Evolutionary conservation across 2,329 filamentous ascomycete genomes (phyloP), one percentile per base, ranked within the genome.

Genomic region (Claviceps spartinae): DNA sequence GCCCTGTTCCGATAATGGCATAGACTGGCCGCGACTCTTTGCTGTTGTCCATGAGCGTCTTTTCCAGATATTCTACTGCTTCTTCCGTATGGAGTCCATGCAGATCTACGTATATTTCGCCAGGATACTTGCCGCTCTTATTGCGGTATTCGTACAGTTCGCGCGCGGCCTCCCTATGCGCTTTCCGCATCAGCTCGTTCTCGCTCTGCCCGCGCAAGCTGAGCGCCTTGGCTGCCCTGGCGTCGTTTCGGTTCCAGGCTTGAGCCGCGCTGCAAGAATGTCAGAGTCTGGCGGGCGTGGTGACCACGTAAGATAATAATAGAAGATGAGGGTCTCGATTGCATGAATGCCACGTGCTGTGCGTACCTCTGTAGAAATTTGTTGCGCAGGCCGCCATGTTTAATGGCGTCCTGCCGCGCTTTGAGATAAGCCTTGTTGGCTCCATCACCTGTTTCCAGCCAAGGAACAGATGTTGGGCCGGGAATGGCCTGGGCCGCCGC

Each of bases 21-120:
- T 97, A 98, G 43, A 98, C 79, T 2, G 91, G 86, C 22, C 82
- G 78, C 38, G 76, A 77, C 59, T 86, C 82, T 58, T 81, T 76
- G 58, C 76, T 78, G 62, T 96, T 93, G 62, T 94, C 88, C 55
- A 90, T 74, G 22, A 98, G 81, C 41, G 94, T 86, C 57, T 85
- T 84, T 67, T 93, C 88, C 4, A 98, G 78, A 61, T 97, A 97
- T 58, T 93, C 87, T 42, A 97, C 88, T 4, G 91, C 93, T 72
- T 98, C 93, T 63, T 97, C 91, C 0, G 93, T 89, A 63, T 97
- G 93, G n/a, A 98, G 79, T n/a, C 93, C 93, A 67, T 98, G 93
- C 36, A 98, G 75, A 68, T 98, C 93, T 51, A 97, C 85, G 68
- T 94, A 98, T 44, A 96, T 81, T 70, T 98, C 93, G 11, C 36